Evolutionary conservation across 2,329 filamentous ascomycete genomes (phyloP).

Genomic region (Sphaerulina vaccinii): DNA sequence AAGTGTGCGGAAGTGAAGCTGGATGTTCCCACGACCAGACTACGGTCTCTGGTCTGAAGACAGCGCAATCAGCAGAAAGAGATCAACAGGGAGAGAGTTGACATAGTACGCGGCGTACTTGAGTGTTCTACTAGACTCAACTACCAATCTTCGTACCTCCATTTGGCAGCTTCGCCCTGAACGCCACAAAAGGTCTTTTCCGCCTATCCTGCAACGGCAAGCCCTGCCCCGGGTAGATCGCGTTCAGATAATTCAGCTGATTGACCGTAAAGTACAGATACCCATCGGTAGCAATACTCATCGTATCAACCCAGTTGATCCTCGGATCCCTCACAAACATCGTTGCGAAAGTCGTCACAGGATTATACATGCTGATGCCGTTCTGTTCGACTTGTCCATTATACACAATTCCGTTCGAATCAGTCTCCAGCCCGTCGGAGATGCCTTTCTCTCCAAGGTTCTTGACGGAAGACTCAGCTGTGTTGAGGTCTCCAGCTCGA

Average conservation of each 20-base stretch:
- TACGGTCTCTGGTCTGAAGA: too few relatives aligned
- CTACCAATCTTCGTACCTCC: slow-evolving; percentile 22
- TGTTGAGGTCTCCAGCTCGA: slow-evolving; percentile 39
- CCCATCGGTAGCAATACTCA: slow-evolving; percentile 37
- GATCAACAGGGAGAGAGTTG: too few relatives aligned
- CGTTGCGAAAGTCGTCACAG: slow-evolving; percentile 41
- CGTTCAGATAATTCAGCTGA: slow-evolving; percentile 23
- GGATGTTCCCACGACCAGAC: too few relatives aligned
- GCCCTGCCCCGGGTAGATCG: slow-evolving; percentile 23
- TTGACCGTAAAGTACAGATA: slow-evolving; percentile 49
- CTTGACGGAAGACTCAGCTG: slow-evolving; percentile 43
- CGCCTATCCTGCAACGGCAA: slow-evolving; percentile 20
- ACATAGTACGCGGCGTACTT: too few relatives aligned
- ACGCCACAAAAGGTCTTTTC: slow-evolving; percentile 23
- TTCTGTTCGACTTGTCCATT: slow-evolving; percentile 50
- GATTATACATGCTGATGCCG: slow-evolving; percentile 47
- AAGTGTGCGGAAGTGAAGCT: too few relatives aligned
- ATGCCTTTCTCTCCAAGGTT: slow-evolving; percentile 48
- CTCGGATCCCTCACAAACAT: slow-evolving; percentile 47
- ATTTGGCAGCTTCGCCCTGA: slow-evolving; percentile 22
- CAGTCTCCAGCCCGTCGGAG: slow-evolving; percentile 52
- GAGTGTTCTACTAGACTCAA: too few relatives aligned
- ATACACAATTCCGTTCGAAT: slow-evolving; percentile 49
- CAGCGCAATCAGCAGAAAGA: too few relatives aligned
- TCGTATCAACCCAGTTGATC: slow-evolving; percentile 52